These are phyloP conservation scores for Hyphopichia burtonii DNA, from an alignment of 1,139 yeast species.

Conservation along the genomic window DNA sequence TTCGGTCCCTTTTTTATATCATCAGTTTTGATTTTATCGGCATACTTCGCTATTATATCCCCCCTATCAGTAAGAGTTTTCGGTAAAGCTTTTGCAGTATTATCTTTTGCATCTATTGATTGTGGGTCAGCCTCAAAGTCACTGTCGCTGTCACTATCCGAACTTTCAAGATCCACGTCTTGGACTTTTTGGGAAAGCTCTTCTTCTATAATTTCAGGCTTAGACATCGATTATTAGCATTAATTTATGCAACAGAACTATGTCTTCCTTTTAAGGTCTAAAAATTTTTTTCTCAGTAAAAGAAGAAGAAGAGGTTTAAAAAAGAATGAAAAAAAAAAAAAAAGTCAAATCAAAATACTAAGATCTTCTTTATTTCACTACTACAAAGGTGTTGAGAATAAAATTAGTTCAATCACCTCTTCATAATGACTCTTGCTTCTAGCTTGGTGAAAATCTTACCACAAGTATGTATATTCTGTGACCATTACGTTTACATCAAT, in stretches of 20 bases:
- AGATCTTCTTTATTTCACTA: no score
- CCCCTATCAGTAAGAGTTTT: slow-evolving; percentile 46
- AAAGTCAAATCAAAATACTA: no score
- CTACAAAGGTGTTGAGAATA: no score
- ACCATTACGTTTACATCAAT: not conserved
- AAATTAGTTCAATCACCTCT: not conserved
- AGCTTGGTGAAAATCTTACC: slow-evolving; percentile 16
- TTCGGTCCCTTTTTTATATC: slow-evolving; percentile 57
- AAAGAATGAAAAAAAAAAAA: no score
- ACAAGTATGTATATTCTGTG: slow-evolving; percentile 19
- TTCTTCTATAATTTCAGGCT: not conserved
- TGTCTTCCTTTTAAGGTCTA: no score
- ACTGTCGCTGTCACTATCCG: slow-evolving; percentile 3
- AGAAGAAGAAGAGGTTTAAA: no score
- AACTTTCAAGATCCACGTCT: not conserved
- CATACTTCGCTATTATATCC: slow-evolving; percentile 59
- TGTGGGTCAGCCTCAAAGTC: slow-evolving; percentile 8
- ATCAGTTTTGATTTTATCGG: slow-evolving; percentile 64
- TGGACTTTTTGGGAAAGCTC: not conserved
- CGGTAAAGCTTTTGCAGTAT: slow-evolving; percentile 5
- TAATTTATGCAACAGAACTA: no score
- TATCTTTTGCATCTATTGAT: slow-evolving; percentile 1
- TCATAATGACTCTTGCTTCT: slow-evolving; percentile 3
- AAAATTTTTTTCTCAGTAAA: no score
- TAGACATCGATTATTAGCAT: no score